Percentiles rank a stretch among this genome's conserved stretches.
phyloP scores from a whole-genome alignment of 441 rosid genomes.

The Breynia disticha region DNA sequence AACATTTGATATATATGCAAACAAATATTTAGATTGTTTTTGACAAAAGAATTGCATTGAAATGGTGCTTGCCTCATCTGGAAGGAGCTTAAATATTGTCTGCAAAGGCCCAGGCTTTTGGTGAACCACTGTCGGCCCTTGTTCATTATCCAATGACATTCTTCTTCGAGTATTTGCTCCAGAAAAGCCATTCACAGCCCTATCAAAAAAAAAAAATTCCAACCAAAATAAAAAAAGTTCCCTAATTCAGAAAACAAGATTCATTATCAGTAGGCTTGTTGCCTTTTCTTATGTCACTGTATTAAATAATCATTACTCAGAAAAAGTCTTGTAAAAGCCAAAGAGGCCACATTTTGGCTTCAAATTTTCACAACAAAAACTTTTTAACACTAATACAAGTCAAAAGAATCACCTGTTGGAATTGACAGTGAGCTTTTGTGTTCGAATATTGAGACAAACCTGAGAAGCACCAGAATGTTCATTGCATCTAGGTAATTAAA shows the following conservation, averaged over 20 bases:
- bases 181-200: constrained; percentile 64
- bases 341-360: too few relatives aligned
- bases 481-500: neutral
- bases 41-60: constrained; percentile 2
- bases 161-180: constrained; percentile 69
- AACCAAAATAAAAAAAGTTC: constrained; percentile 4
- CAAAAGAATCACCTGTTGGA: constrained; percentile 49
- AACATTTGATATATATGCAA: neutral
- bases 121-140: constrained; percentile 87
- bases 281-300: too few relatives aligned
- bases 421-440: constrained; percentile 51
- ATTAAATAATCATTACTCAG: too few relatives aligned
- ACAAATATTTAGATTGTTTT: neutral
- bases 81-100: constrained; percentile 79
- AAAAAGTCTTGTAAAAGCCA: too few relatives aligned
- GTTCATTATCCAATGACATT: constrained; percentile 56
- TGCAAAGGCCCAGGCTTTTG: constrained; percentile 96
- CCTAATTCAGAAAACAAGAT: neutral
- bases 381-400: neutral
- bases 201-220: constrained; percentile 4
- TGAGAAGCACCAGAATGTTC: constrained; percentile 24
- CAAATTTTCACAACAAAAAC: too few relatives aligned
- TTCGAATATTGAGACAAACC: constrained; percentile 90
- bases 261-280: too few relatives aligned
- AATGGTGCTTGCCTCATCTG: constrained; percentile 63